These are phyloP conservation scores for Colletotrichum gloeosporioides DNA, from an alignment of 2,329 filamentous ascomycete genomes.

Conservation along the genomic window DNA sequence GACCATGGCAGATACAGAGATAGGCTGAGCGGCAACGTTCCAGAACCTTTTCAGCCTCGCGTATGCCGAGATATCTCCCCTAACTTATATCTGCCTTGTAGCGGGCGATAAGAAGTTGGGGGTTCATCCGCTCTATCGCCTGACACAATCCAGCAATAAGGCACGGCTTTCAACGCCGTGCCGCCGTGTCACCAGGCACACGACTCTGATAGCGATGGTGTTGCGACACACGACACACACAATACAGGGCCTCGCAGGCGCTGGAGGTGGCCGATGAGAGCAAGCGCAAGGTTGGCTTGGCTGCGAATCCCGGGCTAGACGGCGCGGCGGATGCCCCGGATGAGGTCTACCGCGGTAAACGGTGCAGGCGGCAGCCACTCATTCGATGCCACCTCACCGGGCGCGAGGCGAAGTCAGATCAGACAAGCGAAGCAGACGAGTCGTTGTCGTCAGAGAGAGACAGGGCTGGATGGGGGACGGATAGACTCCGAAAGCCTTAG, in stretches of 20 bases:
- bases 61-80: neutral
- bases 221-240: neutral
- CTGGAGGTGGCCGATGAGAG: neutral
- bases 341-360: neutral
- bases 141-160: neutral
- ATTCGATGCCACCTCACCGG: constrained; percentile 8
- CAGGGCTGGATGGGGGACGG: neutral
- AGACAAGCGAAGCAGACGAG: neutral
- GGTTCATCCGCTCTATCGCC: neutral
- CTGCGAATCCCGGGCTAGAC: neutral
- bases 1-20: neutral
- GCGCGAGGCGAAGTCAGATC: neutral
- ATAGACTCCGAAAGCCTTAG: constrained; percentile 8
- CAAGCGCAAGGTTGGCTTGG: neutral
- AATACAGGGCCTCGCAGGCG: neutral
- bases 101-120: neutral
- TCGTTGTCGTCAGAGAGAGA: neutral
- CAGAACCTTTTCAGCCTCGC: neutral
- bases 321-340: constrained; percentile 9
- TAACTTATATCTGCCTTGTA: neutral
- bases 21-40: neutral
- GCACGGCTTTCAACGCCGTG: neutral
- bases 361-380: neutral
- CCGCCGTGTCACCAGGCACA: neutral
- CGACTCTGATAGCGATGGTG: neutral